Base-by-base conservation (phyloP, 305 asterid species). In the Fraxinus angustifolia region DNA sequence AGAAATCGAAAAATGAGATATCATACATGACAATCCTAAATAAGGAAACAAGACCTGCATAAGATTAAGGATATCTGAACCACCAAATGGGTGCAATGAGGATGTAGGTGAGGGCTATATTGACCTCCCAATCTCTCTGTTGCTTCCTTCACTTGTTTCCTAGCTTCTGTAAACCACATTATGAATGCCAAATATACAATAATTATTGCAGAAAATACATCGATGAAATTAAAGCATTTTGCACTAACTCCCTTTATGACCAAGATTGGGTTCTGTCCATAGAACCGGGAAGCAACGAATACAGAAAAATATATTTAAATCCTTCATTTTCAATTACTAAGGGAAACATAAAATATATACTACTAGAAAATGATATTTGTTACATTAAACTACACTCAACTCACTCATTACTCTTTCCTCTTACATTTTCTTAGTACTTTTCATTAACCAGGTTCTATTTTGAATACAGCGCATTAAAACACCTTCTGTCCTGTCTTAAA, bases 111-210 rank as follows among this genome's bases (percentile, higher is more conserved):
- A 30, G 98, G 96, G 83, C 99, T 96, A 81, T 94, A 96, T 87
- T 85, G 92, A 35, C 99, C 99, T 81, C 98, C 97, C 86, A 96
- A 84, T 83, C 92, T 93, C 90, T 91, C 93, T 1, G 97, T 90
- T 76, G 99, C 99, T 82, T 94, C 97, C 95, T 89, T 92, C 82
- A 96, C 99, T 87, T 96, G 99, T 83, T 89, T 93, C 90, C 99
- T 88, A 50, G 97, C 93, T 89, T 96, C 99, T 94, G 88, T 83
- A 82, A 60, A 84, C 80, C 73, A 82, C 76, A 60, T 60, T 14
- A 60, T 60, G 70, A 60, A 60, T 60, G 31, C 28, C 28, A 21
- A 60, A 60, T 21, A 21, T 21, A 6, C 12, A 60, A 60, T 60
- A 60, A 60, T 17, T 3, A 19, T 21, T 21, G 31, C 31, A 60